Conservation (phyloP, 331 rosid genomes). For the Quercus phellos region DNA sequence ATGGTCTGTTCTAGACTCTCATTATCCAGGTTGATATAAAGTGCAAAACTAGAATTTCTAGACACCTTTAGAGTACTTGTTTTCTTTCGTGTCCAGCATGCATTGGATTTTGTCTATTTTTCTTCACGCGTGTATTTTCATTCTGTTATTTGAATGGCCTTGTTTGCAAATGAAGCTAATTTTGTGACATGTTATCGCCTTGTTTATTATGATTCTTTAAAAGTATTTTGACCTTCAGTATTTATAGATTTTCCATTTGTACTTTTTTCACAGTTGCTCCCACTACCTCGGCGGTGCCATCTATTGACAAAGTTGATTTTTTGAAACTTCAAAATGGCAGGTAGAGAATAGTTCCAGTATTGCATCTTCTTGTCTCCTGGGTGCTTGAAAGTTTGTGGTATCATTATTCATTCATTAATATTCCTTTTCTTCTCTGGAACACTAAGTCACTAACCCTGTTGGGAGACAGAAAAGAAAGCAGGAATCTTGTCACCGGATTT, state of each 20-base stretch:
- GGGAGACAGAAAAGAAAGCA: too few species aligned
- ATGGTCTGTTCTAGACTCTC: conserved; percentile 97
- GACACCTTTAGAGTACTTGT: conserved; percentile 25
- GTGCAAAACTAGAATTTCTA: conserved; percentile 22
- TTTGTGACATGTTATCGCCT: not conserved
- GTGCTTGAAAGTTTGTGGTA: not conserved
- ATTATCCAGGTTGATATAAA: conserved; percentile 47
- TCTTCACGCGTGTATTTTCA: not conserved
- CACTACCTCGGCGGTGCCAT: conserved; percentile 43
- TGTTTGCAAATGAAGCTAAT: not conserved
- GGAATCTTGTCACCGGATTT: too few species aligned
- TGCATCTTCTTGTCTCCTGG: not conserved
- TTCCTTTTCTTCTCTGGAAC: not conserved
- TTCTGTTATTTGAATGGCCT: conserved; percentile 3
- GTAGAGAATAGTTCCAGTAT: conserved; percentile 28
- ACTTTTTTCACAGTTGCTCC: conserved; percentile 60
- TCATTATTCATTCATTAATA: not conserved
- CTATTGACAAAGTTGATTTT: conserved; percentile 65
- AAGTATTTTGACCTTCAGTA: not conserved
- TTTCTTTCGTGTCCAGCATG: not conserved
- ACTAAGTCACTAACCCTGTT: too few species aligned
- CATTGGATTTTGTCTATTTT: conserved; percentile 3
- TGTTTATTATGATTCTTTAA: not conserved
- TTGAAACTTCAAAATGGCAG: conserved; percentile 91
- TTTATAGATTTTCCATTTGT: conserved; percentile 19